phyloP scores from a whole-genome alignment of 306 rosid genomes.

The Dryas alaskensis region DNA sequence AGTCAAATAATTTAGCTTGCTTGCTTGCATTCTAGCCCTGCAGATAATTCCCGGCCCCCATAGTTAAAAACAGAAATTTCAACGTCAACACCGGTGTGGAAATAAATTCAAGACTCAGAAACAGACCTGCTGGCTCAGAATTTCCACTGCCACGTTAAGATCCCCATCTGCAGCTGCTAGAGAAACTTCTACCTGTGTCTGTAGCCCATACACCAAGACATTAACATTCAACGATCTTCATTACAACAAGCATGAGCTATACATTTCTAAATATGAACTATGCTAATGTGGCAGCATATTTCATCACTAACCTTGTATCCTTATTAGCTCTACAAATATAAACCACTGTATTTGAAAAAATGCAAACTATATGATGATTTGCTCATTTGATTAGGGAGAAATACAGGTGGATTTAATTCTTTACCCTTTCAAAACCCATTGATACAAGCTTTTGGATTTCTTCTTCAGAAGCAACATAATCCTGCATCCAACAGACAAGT shows the following conservation, averaged over 20 bases:
- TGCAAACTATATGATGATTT: neutral
- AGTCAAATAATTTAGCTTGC: neutral
- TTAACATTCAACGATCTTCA: constrained; percentile 10
- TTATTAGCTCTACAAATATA: neutral
- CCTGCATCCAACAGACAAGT: constrained; percentile 46
- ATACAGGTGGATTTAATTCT: neutral
- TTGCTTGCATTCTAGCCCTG: constrained; percentile 40
- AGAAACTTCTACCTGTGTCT: constrained; percentile 99
- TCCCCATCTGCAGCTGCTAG: constrained; percentile 98
- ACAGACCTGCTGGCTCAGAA: constrained; percentile 95
- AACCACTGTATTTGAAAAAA: neutral
- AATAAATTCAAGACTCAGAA: neutral
- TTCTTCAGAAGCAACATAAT: constrained; percentile 63
- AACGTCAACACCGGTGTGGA: neutral
- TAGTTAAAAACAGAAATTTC: neutral
- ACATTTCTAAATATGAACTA: neutral
- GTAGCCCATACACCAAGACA: constrained; percentile 35
- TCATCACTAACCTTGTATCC: neutral
- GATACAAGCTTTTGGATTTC: constrained; percentile 70
- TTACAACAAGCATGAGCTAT: neutral
- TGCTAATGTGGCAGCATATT: neutral
- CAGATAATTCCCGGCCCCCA: constrained; percentile 25
- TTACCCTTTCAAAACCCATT: constrained; percentile 98
- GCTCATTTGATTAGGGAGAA: constrained; percentile 8
- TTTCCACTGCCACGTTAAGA: constrained; percentile 84